Conservation (phyloP, 2,329 filamentous ascomycete genomes). For the Cytospora paraplurivora region DNA sequence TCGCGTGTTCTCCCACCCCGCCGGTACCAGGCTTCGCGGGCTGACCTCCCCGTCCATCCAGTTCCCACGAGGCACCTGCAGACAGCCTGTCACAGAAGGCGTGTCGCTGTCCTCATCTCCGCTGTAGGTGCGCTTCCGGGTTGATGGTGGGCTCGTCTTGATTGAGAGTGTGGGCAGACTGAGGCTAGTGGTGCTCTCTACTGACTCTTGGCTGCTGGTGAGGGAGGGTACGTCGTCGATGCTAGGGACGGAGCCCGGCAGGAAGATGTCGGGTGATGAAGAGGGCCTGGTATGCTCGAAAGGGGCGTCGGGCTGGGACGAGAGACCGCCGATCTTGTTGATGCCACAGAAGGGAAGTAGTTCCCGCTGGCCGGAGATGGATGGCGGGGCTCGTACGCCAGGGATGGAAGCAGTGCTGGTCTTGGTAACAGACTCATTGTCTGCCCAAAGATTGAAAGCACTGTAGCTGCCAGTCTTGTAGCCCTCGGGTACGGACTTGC, state of each 20-base stretch:
- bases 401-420: slow-evolving; percentile 15
- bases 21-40: slow-evolving; percentile 43
- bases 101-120: slow-evolving; percentile 45
- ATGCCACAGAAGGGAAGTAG: slow-evolving; percentile 81
- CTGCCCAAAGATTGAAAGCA: slow-evolving; percentile 56
- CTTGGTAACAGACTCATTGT: slow-evolving; percentile 34
- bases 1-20: slow-evolving; percentile 44
- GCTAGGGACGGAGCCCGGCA: slow-evolving; percentile 36
- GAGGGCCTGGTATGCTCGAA: slow-evolving; percentile 4
- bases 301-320: slow-evolving; percentile 50
- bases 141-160: slow-evolving; percentile 28
- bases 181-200: slow-evolving; percentile 39
- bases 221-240: slow-evolving; percentile 50
- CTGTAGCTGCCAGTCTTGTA: slow-evolving; percentile 74
- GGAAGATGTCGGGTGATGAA: slow-evolving; percentile 30
- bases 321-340: slow-evolving; percentile 71
- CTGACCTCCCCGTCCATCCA: slow-evolving; percentile 45
- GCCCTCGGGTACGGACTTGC: slow-evolving; percentile 90
- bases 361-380: slow-evolving; percentile 52
- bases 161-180: slow-evolving; percentile 22
- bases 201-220: slow-evolving; percentile 59
- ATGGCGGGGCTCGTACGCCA: slow-evolving; percentile 32
- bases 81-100: slow-evolving; percentile 23
- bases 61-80: slow-evolving; percentile 29
- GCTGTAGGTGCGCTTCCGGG: slow-evolving; percentile 52